Conservation (phyloP, 306 rosid species). For the Gastrolobium villosum region DNA sequence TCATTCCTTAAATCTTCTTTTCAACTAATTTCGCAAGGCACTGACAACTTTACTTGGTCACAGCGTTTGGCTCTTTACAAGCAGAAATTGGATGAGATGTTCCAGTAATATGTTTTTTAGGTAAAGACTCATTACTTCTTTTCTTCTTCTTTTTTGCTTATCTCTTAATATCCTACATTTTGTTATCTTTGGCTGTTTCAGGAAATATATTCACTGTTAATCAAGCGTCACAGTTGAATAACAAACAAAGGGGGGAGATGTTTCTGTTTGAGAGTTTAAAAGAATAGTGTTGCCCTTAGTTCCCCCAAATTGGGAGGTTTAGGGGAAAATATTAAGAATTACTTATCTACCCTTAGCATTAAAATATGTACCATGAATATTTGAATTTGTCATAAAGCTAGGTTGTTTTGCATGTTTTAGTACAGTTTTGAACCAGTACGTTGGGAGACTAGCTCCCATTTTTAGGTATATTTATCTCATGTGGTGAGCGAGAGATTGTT, state of each 20-base stretch:
- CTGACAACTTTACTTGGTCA: slow-evolving; percentile 42
- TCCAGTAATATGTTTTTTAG: slow-evolving; percentile 41
- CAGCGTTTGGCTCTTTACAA: slow-evolving; percentile 64
- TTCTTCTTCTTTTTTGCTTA: slow-evolving; percentile 16
- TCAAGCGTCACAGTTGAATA: slow-evolving; percentile 40
- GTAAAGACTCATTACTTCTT: slow-evolving; percentile 32
- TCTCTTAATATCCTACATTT: slow-evolving; percentile 27
- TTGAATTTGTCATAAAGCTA: slow-evolving; percentile 36
- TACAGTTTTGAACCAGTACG: slow-evolving; percentile 37
- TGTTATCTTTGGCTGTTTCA: slow-evolving; percentile 38
- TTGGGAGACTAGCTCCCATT: slow-evolving; percentile 23
- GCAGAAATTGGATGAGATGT: slow-evolving; percentile 60
- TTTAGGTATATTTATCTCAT: slow-evolving; percentile 29
- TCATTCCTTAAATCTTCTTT: slow-evolving; percentile 33
- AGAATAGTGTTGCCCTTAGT: slow-evolving; percentile 18
- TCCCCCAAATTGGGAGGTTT: too few species aligned
- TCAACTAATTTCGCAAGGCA: slow-evolving; percentile 38
- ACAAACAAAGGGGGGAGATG: background rate
- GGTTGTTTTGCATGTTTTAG: slow-evolving; percentile 38
- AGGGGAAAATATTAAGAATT: too few species aligned
- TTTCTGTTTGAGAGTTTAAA: too few species aligned
- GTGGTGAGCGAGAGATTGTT: slow-evolving; percentile 29
- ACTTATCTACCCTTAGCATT: too few species aligned
- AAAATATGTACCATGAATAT: slow-evolving; percentile 32
- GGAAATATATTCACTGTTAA: slow-evolving; percentile 45